phyloP scores from a whole-genome alignment of 106 monocot genomes.

The Allium sativum region DNA sequence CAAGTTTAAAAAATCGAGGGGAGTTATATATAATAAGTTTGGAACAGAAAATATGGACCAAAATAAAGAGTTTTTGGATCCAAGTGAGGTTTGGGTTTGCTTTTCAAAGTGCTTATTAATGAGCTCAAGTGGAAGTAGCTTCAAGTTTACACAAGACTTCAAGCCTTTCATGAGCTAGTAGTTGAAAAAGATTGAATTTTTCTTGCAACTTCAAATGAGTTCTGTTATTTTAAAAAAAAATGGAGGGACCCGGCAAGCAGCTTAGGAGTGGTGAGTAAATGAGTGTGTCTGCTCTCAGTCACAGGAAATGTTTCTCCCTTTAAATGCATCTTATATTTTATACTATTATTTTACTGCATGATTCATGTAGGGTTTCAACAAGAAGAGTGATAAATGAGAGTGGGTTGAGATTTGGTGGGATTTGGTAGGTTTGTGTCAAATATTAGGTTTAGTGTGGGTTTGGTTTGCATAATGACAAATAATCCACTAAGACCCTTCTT shows the following conservation, averaged over 20 bases:
- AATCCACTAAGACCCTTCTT: too few relatives aligned
- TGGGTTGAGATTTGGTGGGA: background rate
- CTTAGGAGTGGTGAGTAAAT: constrained; percentile 2
- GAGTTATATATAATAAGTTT: background rate
- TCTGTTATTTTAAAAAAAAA: background rate
- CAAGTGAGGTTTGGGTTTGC: background rate
- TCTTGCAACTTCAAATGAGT: background rate
- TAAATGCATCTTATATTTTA: background rate
- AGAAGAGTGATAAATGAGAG: background rate
- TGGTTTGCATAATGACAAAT: background rate
- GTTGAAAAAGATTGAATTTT: background rate
- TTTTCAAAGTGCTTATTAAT: constrained; percentile 3
- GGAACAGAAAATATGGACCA: background rate
- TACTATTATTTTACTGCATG: background rate
- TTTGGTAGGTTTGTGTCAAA: background rate
- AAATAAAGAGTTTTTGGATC: background rate
- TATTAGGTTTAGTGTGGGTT: constrained; percentile 5
- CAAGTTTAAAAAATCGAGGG: background rate
- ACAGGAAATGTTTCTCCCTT: constrained; percentile 4
- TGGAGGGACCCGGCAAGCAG: background rate
- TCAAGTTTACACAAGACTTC: constrained; percentile 8
- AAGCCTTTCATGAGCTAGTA: background rate
- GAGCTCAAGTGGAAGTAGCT: constrained; percentile 2
- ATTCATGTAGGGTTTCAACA: background rate
- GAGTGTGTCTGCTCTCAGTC: constrained; percentile 6